These are phyloP conservation scores for Fusarium nanum DNA, from an alignment of 2,329 filamentous ascomycete species.

Conservation along the genomic window DNA sequence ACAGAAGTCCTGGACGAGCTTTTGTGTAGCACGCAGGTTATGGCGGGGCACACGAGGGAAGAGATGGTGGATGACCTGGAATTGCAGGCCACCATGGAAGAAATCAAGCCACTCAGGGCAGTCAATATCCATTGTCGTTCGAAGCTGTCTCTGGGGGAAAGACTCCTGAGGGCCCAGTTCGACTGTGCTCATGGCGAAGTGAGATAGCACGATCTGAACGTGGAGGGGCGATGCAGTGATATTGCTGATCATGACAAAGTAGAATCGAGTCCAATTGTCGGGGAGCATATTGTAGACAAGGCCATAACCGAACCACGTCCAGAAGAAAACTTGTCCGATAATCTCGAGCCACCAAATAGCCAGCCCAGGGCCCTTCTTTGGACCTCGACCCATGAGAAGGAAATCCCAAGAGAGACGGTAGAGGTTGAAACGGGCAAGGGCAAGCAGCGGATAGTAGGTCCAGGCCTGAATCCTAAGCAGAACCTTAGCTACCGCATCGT, in stretches of 20 bases:
- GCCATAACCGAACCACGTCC: conserved; percentile 88
- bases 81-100: conserved; percentile 88
- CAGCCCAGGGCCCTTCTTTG: conserved; percentile 79
- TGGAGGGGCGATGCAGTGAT: conserved; percentile 84
- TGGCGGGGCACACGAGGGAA: conserved; percentile 87
- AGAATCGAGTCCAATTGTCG: conserved; percentile 73
- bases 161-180: conserved; percentile 87
- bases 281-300: conserved; percentile 80
- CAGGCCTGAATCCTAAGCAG: conserved; percentile 81
- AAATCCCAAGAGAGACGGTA: conserved; percentile 85
- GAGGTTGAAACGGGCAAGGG: conserved; percentile 87
- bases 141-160: conserved; percentile 89
- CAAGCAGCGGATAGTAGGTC: conserved; percentile 84
- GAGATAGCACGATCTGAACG: conserved; percentile 89
- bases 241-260: conserved; percentile 84
- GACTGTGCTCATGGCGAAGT: conserved; percentile 93
- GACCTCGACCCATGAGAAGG: conserved; percentile 75
- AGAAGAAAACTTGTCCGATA: conserved; percentile 81
- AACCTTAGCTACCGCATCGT: conserved; percentile 78
- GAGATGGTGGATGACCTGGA: conserved; percentile 88
- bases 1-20: conserved; percentile 83
- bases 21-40: conserved; percentile 81
- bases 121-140: conserved; percentile 94
- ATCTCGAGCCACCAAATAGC: conserved; percentile 89
- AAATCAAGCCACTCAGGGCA: conserved; percentile 91